Conservation (phyloP, 2,329 filamentous ascomycete species). For the Aspergillus pseudotamarii region DNA sequence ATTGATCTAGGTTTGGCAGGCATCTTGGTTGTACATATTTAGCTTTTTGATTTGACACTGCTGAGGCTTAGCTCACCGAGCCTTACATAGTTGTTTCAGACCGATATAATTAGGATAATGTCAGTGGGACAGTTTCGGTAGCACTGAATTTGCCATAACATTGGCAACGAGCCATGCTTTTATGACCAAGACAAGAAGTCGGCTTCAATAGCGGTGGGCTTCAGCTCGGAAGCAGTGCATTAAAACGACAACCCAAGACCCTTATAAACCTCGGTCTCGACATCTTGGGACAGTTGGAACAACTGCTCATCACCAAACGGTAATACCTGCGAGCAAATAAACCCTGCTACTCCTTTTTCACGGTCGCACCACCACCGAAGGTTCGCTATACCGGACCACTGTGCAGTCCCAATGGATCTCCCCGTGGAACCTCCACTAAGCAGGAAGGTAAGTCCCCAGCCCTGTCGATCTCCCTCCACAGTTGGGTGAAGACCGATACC, state of each 20-base stretch:
- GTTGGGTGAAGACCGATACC: constrained; percentile 56
- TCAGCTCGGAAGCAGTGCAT: neutral
- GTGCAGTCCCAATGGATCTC: constrained; percentile 41
- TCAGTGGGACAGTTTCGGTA: no score
- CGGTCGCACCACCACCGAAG: constrained; percentile 31
- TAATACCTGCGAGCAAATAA: neutral
- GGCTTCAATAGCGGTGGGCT: no score
- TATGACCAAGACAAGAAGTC: no score
- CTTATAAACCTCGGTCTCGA: neutral
- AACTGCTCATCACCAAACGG: neutral
- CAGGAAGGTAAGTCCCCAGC: constrained; percentile 66
- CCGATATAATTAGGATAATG: no score
- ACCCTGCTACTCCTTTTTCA: neutral
- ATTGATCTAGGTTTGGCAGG: no score
- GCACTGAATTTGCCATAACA: no score
- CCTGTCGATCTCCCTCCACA: constrained; percentile 54
- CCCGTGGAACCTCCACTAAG: constrained; percentile 47
- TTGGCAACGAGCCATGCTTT: no score
- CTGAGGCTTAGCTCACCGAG: no score
- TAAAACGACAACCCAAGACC: neutral
- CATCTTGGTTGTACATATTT: no score
- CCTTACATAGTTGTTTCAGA: no score
- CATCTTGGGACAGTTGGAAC: neutral
- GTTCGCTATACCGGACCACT: constrained; percentile 45
- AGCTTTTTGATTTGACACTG: no score